Base-by-base conservation (phyloP, 345 rosid species). In the Aquilaria malaccensis region DNA sequence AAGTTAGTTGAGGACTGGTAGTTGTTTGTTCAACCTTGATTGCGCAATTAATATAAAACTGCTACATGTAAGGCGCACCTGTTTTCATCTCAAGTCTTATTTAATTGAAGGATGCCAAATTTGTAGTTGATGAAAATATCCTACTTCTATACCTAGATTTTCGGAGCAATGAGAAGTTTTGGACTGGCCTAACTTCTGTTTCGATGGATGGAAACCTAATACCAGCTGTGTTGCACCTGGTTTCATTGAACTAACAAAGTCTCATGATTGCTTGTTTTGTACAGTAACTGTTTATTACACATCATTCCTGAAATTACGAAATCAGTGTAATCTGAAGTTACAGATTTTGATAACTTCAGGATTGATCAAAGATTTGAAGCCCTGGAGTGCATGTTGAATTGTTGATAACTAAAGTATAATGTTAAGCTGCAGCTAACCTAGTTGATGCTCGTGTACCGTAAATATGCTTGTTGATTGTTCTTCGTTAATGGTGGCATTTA, bases 1-100 rank as follows among this genome's bases (percentile, higher is more conserved):
- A 31, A 56, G 62, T 57, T 73, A 70, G 70, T 60, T 60, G 70
- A 54, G 22, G 79, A 71, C 66, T 63, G 77, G 72, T 69, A 66
- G 80, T 59, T 76, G 43, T 50, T 59, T 55, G 22, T 30, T 2
- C 43, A 1, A 15, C 29, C 10, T 51, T 52, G n/a, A 10, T 32
- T 6, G 13, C 45, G 32, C 45, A 7, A 7, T 48, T 37, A 43
- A 51, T 55, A 30, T 56, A 57, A 62, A 46, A 33, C 2, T 7
- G 54, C 48, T 54, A 58, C 45, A 7, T 51, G 52, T 52, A 45
- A 31, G 49, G 13, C 49, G 7, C 55, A 45, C 37, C 46, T 41
- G n/a, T 61, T 33, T 2, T 63, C 13, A 11, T 22, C 22, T 22
- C 22, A 22, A 22, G 22, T 22, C 22, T 22, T 22, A 22, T 22